phyloP scores from a whole-genome alignment of 2,329 filamentous ascomycete species.

The Xylariales sp. region DNA sequence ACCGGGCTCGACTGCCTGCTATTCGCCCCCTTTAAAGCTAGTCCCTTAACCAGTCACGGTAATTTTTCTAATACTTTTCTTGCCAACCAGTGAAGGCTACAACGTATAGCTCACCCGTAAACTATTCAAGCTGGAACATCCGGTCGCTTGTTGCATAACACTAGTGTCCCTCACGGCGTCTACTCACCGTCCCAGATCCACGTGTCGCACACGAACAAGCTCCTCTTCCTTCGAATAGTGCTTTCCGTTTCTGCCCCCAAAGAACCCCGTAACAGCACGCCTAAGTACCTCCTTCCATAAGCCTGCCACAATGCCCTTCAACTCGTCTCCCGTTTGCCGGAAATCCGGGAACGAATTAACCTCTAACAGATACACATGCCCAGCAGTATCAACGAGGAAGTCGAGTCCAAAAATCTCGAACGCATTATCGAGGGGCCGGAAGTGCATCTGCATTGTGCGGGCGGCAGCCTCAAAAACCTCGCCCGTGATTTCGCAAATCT shows the following conservation, averaged over 20 bases:
- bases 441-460: conserved; percentile 85
- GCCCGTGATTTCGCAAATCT: conserved; percentile 79
- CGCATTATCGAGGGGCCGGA: conserved; percentile 86
- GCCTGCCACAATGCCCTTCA: conserved; percentile 77
- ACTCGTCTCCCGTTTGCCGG: conserved; percentile 83
- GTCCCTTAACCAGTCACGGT: too few species aligned
- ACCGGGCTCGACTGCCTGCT: too few species aligned
- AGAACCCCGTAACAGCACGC: conserved; percentile 75
- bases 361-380: conserved; percentile 81
- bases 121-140: too few species aligned
- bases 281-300: conserved; percentile 82
- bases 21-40: too few species aligned
- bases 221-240: conserved; percentile 50
- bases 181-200: conserved; percentile 61
- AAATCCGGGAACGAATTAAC: conserved; percentile 98
- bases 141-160: not conserved
- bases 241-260: conserved; percentile 55
- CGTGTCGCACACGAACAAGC: conserved; percentile 64
- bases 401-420: conserved; percentile 95
- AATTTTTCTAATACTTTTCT: too few species aligned
- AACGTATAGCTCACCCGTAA: too few species aligned
- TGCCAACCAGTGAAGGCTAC: too few species aligned
- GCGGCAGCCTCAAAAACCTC: conserved; percentile 90
- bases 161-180: not conserved
- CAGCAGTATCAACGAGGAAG: conserved; percentile 79